Evolutionary conservation across 805 yeast genomes (phyloP), one percentile per base, ranked within the genome.

Genomic region (Wickerhamiella sergipiensis): DNA sequence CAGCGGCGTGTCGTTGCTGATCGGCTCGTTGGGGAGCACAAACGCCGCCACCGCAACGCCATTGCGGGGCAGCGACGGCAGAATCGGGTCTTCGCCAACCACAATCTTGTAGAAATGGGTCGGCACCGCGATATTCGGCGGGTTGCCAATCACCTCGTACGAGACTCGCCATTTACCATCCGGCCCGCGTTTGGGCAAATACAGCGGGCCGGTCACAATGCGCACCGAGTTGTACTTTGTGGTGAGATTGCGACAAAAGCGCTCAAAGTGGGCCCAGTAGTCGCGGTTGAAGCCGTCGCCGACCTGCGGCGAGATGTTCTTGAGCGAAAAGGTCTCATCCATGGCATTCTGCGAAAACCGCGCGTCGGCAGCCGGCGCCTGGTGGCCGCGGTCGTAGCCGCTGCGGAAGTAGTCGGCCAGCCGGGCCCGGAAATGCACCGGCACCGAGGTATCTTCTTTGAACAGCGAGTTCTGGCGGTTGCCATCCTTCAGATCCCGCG

Each of bases 211-310:
- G 0, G 97, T 92, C 62, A 92, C 82, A 38, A 92, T 74, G 56
- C 97, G 73, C 12, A 92, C 95, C 46, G 80, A 75, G 47, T 75
- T 76, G 65, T 85, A 92, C 49, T 72, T 71, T n/a, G 69, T 60
- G 5, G 95, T 84, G 55, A 90, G 73, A 50, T 85, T 74, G 55
- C 98, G 75, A 45, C 82, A 79, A 64, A 92, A 92, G 61, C 85
- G 84, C 67, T 92, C 98, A 53, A 92, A 79, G 65, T 88, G 95
- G 0, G 97, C 95, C 98, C 98, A 92, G 65, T 92, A 84, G 64
- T 92, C 97, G 59, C 98, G 75, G 68, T 92, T 92, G 71, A 92
- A 92, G 0, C 98, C 98, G 5, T 83, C 95, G 3, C 98, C 98
- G 3, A 92, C 95, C 66, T 92, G 98, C 1, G 98, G 98, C 7